Evolutionary conservation across 2,329 filamentous ascomycete species (phyloP), one percentile per base, ranked within the genome.

Genomic region (Fusarium sublunatum): DNA sequence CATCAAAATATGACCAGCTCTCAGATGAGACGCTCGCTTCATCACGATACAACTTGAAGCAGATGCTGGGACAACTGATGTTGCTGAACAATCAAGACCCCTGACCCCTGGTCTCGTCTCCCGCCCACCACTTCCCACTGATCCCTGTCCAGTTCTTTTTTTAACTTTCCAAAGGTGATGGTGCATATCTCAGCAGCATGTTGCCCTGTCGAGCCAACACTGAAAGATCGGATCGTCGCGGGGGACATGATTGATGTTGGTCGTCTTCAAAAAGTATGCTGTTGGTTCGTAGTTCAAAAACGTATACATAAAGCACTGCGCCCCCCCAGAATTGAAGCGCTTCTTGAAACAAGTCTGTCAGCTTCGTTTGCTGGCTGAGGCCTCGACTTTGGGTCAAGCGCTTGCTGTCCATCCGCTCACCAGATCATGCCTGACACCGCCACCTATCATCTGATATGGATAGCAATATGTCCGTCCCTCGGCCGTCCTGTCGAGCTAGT

Each of bases 11-110:
- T 19, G n/a, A 36, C 24, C 24, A 26, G 13, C 26, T 43, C 44
- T 55, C 29, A 31, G 41, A 38, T 65, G 61, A 65, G 57, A 65
- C 61, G 38, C 25, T 24, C 36, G 44, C 44, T 34, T 53, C 44
- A 41, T 39, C 24, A 36, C 40, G 53, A 61, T 42, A 41, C 36
- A 29, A 59, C 58, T 55, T 66, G 62, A 65, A 40, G 62, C 62
- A 65, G 46, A 58, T 57, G 41, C 61, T 65, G 53, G 61, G 51
- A 65, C 61, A 65, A 32, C 51, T 36, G 36, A 65, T 52, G 62
- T 58, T 65, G 44, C 28, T 34, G 44, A 48, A 50, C 34, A 10
- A 24, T 39, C 24, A 34, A 39, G 45, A 55, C 57, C 58, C 62
- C 53, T 63, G 53, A 29, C 62, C 62, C 61, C 48, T 57, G 58